Base-by-base conservation (phyloP, 2,329 filamentous ascomycete species). In the Botrytis paeoniae region DNA sequence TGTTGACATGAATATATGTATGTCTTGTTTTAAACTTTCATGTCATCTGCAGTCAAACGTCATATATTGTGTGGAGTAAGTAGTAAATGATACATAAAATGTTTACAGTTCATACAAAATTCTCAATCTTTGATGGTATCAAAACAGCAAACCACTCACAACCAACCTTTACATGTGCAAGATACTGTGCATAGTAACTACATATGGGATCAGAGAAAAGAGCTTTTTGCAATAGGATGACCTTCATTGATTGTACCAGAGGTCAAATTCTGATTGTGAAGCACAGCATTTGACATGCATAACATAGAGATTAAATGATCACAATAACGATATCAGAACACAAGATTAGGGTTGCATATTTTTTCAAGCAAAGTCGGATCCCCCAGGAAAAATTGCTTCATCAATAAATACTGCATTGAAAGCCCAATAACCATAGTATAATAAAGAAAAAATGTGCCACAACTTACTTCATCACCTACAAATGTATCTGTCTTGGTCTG, bases 401-500 rank as follows among this genome's bases (percentile, higher is more conserved):
- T 37, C 2, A 8, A 18, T 5, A n/a, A n/a, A 22, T 29, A 48
- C 16, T 39, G 10, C 32, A 39, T 9, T 51, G 9, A 20, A 20
- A 20, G 18, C 32, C 32, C 45, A 37, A 45, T 35, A 45, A 25
- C 16, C 10, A 63, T 20, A 29, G 18, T 16, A 32, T 3, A 14
- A 5, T 12, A 45, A 20, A 43, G 35, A 37, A 4, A 25, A 10
- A 51, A 1, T 66, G 25, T 66, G 25, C 1, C 20, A 8, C 48
- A n/a, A 8, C 39, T 12, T 45, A 8, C 39, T 12, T 45, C 14
- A 35, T 51, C 45, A 18, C 35, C 77, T 68, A 79, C 32, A 79
- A 62, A 61, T 75, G 73, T 43, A 69, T 70, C 59, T 71, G 64
- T 61, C 69, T 69, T 32, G 76, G 75, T 62, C 78, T 75, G 62